Conservation (phyloP, 2,329 filamentous ascomycete species). For the Cladosporium oxysporum region DNA sequence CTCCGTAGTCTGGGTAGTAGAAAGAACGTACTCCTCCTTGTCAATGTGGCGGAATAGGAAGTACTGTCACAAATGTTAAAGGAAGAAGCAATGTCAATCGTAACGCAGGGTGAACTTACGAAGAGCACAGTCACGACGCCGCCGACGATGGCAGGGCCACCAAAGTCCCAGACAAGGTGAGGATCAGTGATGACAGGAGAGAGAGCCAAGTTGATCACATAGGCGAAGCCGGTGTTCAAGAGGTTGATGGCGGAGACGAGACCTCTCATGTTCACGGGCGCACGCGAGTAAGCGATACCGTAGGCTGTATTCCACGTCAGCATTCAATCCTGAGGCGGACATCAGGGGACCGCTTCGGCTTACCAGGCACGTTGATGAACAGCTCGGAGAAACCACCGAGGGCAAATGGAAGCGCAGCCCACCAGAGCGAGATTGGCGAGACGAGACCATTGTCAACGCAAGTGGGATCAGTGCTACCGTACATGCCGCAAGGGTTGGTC, state of each 20-base stretch:
- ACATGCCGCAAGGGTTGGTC: slow-evolving; percentile 46
- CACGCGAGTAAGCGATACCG: slow-evolving; percentile 47
- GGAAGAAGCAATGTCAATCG: neutral
- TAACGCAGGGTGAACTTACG: slow-evolving; percentile 1
- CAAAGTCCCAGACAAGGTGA: slow-evolving; percentile 52
- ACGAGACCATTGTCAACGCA: slow-evolving; percentile 39
- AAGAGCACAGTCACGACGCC: slow-evolving; percentile 52
- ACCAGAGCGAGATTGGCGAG: slow-evolving; percentile 46
- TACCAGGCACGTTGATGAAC: slow-evolving; percentile 45
- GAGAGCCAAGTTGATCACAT: slow-evolving; percentile 39
- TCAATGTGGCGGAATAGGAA: slow-evolving; percentile 18
- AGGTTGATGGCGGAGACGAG: slow-evolving; percentile 47
- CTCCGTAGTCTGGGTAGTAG: slow-evolving; percentile 17
- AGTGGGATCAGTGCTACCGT: slow-evolving; percentile 40
- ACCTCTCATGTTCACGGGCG: slow-evolving; percentile 46
- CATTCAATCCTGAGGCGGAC: neutral
- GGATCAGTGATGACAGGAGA: slow-evolving; percentile 49
- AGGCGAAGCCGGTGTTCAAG: slow-evolving; percentile 44
- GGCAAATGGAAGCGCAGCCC: slow-evolving; percentile 40
- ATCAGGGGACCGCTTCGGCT: neutral
- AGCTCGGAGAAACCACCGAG: slow-evolving; percentile 45
- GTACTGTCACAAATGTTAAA: neutral
- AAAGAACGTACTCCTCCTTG: slow-evolving; percentile 18
- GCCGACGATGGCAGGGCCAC: slow-evolving; percentile 52
- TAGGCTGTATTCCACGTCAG: slow-evolving; percentile 33